Evolutionary conservation across 2,329 filamentous ascomycete species (phyloP).

Genomic region (Knufia fluminis): DNA sequence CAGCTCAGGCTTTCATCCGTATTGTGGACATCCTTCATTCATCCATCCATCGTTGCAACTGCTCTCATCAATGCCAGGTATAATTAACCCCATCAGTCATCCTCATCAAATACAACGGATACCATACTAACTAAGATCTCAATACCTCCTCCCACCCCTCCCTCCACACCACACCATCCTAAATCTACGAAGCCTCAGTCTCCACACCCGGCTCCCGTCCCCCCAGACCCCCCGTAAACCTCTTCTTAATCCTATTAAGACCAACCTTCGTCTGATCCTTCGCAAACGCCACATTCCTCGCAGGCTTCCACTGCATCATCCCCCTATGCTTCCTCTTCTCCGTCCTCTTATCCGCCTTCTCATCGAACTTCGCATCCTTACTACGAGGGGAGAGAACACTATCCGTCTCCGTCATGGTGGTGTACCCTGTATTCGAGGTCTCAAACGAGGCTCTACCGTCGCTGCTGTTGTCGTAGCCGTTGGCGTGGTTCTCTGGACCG

Average conservation of each 20-base stretch:
- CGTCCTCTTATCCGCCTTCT: constrained; percentile 33
- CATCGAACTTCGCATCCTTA: constrained; percentile 23
- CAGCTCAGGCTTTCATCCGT: no score
- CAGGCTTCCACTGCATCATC: constrained; percentile 90
- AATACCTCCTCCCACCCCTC: no score
- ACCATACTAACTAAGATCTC: no score
- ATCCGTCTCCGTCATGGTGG: constrained; percentile 17
- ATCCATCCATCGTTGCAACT: no score
- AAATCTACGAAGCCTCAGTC: constrained; percentile 63
- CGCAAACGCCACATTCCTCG: constrained; percentile 74
- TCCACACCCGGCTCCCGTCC: constrained; percentile 83
- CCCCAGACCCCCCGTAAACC: constrained; percentile 59
- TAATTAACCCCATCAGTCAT: no score
- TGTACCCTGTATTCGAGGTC: constrained; percentile 30
- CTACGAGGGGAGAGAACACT: constrained; percentile 14
- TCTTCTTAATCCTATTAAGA: constrained; percentile 63
- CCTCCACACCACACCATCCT: no score
- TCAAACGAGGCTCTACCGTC: constrained; percentile 31
- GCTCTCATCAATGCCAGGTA: no score
- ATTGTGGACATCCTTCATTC: no score
- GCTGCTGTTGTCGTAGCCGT: constrained; percentile 24
- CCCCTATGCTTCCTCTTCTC: constrained; percentile 80
- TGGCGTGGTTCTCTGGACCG: constrained; percentile 11
- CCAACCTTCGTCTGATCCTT: constrained; percentile 81
- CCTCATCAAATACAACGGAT: no score